These are phyloP conservation scores for Mortierella sp. DNA, from an alignment of 371 early-diverging fungal genomes.

Conservation along the genomic window DNA sequence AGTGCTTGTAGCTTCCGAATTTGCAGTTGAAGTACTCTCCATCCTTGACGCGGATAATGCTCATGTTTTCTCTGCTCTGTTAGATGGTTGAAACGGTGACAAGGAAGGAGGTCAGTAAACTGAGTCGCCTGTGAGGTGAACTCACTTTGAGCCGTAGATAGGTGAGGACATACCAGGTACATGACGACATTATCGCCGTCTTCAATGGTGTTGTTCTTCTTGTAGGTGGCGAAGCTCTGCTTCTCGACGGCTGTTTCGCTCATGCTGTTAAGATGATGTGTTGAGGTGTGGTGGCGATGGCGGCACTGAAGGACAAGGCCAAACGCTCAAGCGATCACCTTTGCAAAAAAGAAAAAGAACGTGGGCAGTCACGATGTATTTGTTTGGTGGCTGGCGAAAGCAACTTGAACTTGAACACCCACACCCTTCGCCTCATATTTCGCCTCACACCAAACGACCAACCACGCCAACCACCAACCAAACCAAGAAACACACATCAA, in stretches of 20 bases:
- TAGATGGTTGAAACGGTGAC: neutral
- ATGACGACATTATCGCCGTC: constrained; percentile 73
- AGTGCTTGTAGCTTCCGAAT: constrained; percentile 83
- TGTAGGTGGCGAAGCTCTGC: constrained; percentile 53
- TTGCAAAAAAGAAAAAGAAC: neutral
- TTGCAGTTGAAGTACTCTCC: constrained; percentile 78
- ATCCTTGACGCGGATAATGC: constrained; percentile 66
- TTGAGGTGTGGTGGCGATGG: neutral
- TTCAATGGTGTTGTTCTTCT: constrained; percentile 61
- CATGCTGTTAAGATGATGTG: constrained; percentile 14
- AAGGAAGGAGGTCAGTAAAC: neutral
- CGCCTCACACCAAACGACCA: no score
- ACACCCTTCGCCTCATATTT: neutral
- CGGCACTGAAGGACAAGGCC: neutral
- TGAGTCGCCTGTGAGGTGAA: neutral
- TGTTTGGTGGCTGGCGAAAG: neutral
- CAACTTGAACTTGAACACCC: neutral
- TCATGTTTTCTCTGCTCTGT: constrained; percentile 78
- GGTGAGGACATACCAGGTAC: constrained; percentile 64
- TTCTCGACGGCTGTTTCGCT: constrained; percentile 27
- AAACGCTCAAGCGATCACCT: neutral
- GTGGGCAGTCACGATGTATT: constrained; percentile 17
- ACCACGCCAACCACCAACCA: neutral
- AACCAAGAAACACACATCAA: neutral
- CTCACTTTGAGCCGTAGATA: neutral